These are phyloP conservation scores for Thyridium curvatum DNA, from an alignment of 2,329 filamentous ascomycete genomes.

Conservation along the genomic window DNA sequence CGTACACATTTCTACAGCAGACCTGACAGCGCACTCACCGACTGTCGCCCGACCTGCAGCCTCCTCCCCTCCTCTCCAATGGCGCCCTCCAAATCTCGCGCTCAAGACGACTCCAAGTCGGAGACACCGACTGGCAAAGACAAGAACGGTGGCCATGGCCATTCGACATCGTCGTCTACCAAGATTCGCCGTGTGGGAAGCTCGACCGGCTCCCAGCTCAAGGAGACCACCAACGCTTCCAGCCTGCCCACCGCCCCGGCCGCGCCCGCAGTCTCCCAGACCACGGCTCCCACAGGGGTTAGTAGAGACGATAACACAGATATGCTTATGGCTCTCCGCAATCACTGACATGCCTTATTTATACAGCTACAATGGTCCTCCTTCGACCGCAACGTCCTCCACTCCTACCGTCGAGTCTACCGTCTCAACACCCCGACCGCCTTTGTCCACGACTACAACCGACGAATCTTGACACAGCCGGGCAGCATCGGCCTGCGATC, in stretches of 20 bases:
- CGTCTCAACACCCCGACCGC: slow-evolving; percentile 64
- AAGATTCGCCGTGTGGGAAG: slow-evolving; percentile 52
- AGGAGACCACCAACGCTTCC: slow-evolving; percentile 35
- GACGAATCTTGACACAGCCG: slow-evolving; percentile 54
- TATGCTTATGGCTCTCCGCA: neutral
- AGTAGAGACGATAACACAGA: too few relatives aligned
- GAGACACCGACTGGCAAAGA: slow-evolving; percentile 35
- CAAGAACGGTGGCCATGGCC: slow-evolving; percentile 35
- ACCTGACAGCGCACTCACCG: neutral
- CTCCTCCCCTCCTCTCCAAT: slow-evolving; percentile 18
- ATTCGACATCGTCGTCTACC: slow-evolving; percentile 18
- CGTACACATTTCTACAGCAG: too few relatives aligned
- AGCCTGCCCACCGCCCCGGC: slow-evolving; percentile 12
- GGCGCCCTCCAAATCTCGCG: slow-evolving; percentile 40
- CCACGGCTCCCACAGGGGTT: neutral
- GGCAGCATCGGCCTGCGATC: slow-evolving; percentile 64
- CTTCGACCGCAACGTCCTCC: slow-evolving; percentile 61
- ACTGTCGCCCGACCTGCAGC: neutral
- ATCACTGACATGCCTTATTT: neutral
- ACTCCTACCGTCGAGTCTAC: slow-evolving; percentile 70
- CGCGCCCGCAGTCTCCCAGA: slow-evolving; percentile 17
- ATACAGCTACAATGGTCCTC: slow-evolving; percentile 58
- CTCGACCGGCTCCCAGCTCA: slow-evolving; percentile 40
- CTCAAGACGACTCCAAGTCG: slow-evolving; percentile 35
- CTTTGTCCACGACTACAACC: slow-evolving; percentile 58